These are phyloP conservation scores for Eucalyptus caleyi DNA, from an alignment of 345 rosid species.

Conservation along the genomic window DNA sequence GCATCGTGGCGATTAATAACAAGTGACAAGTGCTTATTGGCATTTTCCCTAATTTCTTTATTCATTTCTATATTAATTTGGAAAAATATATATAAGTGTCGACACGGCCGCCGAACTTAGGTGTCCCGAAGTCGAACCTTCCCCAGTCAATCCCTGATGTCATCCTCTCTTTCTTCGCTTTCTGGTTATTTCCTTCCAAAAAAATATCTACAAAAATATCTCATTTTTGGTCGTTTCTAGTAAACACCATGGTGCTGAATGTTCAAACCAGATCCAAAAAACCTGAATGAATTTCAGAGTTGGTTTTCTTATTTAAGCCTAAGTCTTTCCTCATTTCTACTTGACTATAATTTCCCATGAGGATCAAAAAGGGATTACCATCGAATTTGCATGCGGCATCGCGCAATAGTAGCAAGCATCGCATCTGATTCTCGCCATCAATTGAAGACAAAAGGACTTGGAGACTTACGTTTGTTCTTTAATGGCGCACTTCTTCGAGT, in stretches of 20 bases:
- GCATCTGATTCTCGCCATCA: background rate
- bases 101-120: background rate
- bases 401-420: background rate
- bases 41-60: background rate
- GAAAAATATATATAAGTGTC: background rate
- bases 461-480: background rate
- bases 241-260: background rate
- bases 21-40: background rate
- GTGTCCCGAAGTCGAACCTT: background rate
- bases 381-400: background rate
- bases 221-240: background rate
- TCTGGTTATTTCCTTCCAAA: background rate
- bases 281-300: background rate
- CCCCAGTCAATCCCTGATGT: background rate
- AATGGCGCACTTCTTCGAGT: background rate
- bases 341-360: background rate
- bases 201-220: background rate
- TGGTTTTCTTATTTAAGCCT: background rate
- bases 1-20: background rate
- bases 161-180: background rate
- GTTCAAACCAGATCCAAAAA: background rate
- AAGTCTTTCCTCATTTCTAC: background rate
- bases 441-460: background rate
- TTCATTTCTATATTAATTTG: background rate
- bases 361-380: background rate